A percentile compares a stretch with the other conserved stretches of the same genome.
phyloP scores from a whole-genome alignment of 768 basidiomycete species.

The Phanerodontia chrysosporium region DNA sequence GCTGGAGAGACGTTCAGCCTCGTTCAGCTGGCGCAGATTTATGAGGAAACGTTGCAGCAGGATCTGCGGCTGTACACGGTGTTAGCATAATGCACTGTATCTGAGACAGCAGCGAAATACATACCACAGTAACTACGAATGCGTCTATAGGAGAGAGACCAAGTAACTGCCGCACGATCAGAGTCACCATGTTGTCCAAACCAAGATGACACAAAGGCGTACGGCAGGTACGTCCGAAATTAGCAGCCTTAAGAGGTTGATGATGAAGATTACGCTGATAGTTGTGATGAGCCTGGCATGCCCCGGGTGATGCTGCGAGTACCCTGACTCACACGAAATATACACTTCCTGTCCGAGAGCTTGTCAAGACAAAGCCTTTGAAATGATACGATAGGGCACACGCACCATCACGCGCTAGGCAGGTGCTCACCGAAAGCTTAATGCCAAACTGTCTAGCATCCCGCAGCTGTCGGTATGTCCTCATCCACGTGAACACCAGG shows the following conservation, averaged over 20 bases:
- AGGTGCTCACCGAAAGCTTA: background rate
- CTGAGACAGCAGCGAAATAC: background rate
- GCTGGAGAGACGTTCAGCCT: no score
- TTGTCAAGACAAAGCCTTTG: no score
- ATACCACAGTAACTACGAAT: no score
- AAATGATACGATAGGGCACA: background rate
- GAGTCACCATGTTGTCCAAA: no score
- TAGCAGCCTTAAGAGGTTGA: background rate
- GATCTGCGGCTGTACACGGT: background rate
- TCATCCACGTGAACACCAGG: background rate
- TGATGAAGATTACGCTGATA: background rate
- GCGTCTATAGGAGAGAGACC: background rate
- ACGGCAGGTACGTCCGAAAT: no score
- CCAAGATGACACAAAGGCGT: no score
- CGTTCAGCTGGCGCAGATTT: background rate
- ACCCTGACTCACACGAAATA: background rate
- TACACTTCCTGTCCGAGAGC: background rate
- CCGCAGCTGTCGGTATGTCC: background rate
- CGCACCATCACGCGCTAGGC: background rate
- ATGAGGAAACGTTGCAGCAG: background rate
- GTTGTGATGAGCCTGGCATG: no score
- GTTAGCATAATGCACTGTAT: background rate
- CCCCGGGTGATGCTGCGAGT: no score
- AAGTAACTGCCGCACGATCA: no score
- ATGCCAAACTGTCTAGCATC: background rate